A percentile compares a stretch with the other conserved stretches of the same genome.
phyloP scores from a whole-genome alignment of 176 grass and related monocot species.

The Carex myosuroides region DNA sequence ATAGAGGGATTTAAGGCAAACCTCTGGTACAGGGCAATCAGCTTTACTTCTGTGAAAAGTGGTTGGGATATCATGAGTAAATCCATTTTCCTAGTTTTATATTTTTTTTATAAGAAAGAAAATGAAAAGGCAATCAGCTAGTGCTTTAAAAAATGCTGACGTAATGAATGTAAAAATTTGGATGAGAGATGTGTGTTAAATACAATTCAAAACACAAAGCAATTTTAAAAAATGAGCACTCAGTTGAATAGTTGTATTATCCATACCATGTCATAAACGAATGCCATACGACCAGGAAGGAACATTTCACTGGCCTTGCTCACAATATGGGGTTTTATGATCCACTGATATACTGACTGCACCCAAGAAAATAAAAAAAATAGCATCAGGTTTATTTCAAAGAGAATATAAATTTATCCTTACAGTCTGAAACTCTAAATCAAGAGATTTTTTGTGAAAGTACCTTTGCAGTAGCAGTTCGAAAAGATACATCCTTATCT shows the following conservation, averaged over 20 bases:
- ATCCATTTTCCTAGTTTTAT: slow-evolving; percentile 68
- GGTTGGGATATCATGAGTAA: slow-evolving; percentile 89
- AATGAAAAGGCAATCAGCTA: slow-evolving; percentile 1
- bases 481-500: slow-evolving; percentile 63
- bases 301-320: slow-evolving; percentile 90
- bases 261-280: slow-evolving; percentile 92
- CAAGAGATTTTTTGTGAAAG: slow-evolving; percentile 5
- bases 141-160: background rate
- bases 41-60: slow-evolving; percentile 98
- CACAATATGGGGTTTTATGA: slow-evolving; percentile 76
- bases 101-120: background rate
- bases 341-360: slow-evolving; percentile 97
- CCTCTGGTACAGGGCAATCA: slow-evolving; percentile 81
- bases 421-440: background rate
- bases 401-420: background rate
- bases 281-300: slow-evolving; percentile 95
- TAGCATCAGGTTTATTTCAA: background rate
- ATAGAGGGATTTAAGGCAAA: background rate
- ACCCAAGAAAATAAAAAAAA: slow-evolving; percentile 24
- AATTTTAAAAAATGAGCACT: slow-evolving; percentile 3
- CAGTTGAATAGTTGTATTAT: background rate
- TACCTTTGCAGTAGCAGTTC: slow-evolving; percentile 92
- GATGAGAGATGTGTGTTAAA: background rate
- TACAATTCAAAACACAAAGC: slow-evolving; percentile 16
- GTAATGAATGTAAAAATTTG: background rate